Conservation (phyloP, 495 filamentous ascomycete species). For the Aspergillus wentii region DNA sequence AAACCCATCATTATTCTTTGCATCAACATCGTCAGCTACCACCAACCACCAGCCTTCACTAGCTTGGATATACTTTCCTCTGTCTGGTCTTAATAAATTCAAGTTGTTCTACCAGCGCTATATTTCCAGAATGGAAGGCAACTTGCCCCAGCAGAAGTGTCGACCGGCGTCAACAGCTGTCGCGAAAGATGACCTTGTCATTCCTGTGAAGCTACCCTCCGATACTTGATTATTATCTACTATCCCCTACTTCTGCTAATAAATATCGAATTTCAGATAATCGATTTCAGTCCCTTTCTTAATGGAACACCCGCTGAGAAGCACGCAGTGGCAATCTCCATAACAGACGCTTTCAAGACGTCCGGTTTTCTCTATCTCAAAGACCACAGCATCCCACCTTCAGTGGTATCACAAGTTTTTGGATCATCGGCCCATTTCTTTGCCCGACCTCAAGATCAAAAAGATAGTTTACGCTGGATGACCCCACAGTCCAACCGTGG, state of each 20-base stretch:
- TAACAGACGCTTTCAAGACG: slow-evolving; percentile 75
- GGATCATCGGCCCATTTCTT: slow-evolving; percentile 74
- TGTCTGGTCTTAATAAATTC: no score
- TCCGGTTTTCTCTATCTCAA: slow-evolving; percentile 91
- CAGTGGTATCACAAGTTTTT: slow-evolving; percentile 60
- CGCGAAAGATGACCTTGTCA: slow-evolving; percentile 60
- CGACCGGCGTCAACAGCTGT: slow-evolving; percentile 46
- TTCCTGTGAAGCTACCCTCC: no score
- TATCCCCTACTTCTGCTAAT: neutral
- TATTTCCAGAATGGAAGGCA: slow-evolving; percentile 18
- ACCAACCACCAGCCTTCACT: no score
- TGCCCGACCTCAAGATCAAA: slow-evolving; percentile 59
- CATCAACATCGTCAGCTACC: no score
- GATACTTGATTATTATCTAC: slow-evolving; percentile 14
- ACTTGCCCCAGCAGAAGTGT: slow-evolving; percentile 13
- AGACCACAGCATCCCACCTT: slow-evolving; percentile 63
- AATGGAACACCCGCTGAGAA: slow-evolving; percentile 57
- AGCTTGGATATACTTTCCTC: no score
- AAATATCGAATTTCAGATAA: slow-evolving; percentile 67
- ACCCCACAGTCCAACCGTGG: slow-evolving; percentile 72
- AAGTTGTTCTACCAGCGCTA: no score
- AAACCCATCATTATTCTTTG: no score
- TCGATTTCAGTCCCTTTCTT: slow-evolving; percentile 78
- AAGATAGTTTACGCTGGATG: slow-evolving; percentile 66
- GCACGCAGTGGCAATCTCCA: slow-evolving; percentile 58